Base-by-base conservation (phyloP, 2,329 filamentous ascomycete genomes). In the Phialemoniopsis sp. region DNA sequence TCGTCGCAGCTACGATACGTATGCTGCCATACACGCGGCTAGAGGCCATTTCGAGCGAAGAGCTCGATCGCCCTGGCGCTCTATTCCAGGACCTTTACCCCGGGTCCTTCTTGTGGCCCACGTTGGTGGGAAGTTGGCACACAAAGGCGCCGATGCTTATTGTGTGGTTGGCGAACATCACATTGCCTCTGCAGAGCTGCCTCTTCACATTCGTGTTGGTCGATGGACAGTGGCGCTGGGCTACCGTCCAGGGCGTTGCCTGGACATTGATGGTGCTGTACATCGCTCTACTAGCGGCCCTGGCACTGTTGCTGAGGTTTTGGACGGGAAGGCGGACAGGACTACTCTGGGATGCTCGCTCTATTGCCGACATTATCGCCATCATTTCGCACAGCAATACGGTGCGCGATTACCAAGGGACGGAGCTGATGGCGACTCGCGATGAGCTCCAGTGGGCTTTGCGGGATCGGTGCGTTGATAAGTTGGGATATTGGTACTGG, bases 401-500 rank as follows among this genome's bases (percentile, higher is more conserved):
- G 14, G 72, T 89, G 36, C 68, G 72, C 16, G 84, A 86, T 52
- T 95, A 89, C 59, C 71, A 76, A 12, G 78, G 79, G 4, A 80
- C 82, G 0, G 85, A 90, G 51, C 77, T 79, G 1, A 72, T 80
- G 32, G 60, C 63, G 8, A 66, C 63, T 13, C 68, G 71, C 35
- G 54, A 62, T 26, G 70, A 79, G 28, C 77, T 85, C 51, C 64
- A 63, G 50, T 63, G 70, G 19, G 70, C 70, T 46, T 70, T 77
- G 32, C 67, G 63, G 36, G 75, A 69, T 52, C 77, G 72, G 44
- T 78, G 78, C 46, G 67, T 75, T 5, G 82, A 91, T 50, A 75
- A 85, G 33, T 73, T 96, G n/a, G 89, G 90, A 7, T 94, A 94
- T 61, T 96, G 90, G 88, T 78, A 78, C 42, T 80, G 82, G 18